phyloP scores from a whole-genome alignment of 768 basidiomycete species.

The Serendipita sp. region DNA sequence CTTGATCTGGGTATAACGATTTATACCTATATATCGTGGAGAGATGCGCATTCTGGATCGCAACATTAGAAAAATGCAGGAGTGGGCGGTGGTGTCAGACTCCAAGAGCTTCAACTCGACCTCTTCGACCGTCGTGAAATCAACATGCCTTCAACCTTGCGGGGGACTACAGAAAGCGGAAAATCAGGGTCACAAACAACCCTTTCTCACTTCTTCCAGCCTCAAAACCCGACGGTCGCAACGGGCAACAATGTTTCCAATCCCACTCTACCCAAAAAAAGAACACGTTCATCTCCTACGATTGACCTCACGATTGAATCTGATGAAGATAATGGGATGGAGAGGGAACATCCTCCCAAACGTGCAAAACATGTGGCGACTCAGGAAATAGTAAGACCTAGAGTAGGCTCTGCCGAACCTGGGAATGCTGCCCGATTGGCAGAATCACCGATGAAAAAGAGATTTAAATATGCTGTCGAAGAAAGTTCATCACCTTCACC shows the following conservation, averaged over 20 bases:
- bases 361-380: neutral
- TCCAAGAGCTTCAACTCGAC: neutral
- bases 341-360: constrained; percentile 6
- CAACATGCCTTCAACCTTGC: neutral
- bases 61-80: neutral
- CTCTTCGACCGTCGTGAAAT: neutral
- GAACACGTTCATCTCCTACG: constrained; percentile 10
- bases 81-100: neutral
- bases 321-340: constrained; percentile 8
- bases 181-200: neutral
- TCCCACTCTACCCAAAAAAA: neutral
- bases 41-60: neutral
- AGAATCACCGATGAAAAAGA: constrained; percentile 4
- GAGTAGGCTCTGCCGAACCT: constrained; percentile 15
- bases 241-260: neutral
- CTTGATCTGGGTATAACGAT: neutral
- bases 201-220: neutral
- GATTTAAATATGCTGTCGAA: neutral
- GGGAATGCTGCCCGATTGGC: constrained; percentile 19
- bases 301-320: constrained; percentile 42
- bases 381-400: constrained; percentile 16
- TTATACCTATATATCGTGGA: neutral
- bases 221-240: neutral
- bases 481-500: neutral
- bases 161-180: neutral